Base-by-base conservation (phyloP, 2,329 filamentous ascomycete genomes). In the Thielaviopsis punctulata region DNA sequence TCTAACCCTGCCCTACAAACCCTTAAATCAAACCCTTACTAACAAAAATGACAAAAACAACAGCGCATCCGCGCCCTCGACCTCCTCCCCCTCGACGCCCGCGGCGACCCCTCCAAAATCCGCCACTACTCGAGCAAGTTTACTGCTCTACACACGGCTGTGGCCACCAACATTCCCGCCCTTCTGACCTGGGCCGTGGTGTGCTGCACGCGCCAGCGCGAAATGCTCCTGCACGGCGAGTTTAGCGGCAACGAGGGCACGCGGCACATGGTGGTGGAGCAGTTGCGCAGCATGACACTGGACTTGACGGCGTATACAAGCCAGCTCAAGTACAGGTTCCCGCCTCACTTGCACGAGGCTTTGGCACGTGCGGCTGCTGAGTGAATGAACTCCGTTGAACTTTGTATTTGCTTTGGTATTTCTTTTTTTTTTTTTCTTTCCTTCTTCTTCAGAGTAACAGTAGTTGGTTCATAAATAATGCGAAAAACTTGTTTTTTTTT, bases 141-240 rank as follows among this genome's bases (percentile, higher is more conserved):
- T 68, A 77, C 86, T 15, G 73, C 76, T 1, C 75, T 94, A 41
- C 78, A 87, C 3, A 79, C 86, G 58, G 79, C 88, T 7, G 84
- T 98, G 41, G 83, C 89, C 2, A 82, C 86, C 63, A 94, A 92
- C 61, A 81, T 95, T 60, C 90, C 90, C 18, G 87, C 90, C 65
- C 73, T 96, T 56, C 76, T 98, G 57, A 83, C 95, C 69, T 96
- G 92, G 92, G 87, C 87, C 48, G 86, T 98, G 58, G 76, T 83
- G 43, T 88, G 85, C 68, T 93, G 89, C 66, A 82, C 83, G 48
- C 77, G 80, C 53, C 83, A 95, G 66, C 78, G 86, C 56, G 81
- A 84, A 59, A 71, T 80, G 56, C 73, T 93, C 46, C 74, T 76
- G 52, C 75, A 73, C 54, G 80, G 82, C 24, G 77, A 82, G 59